Evolutionary conservation across 345 rosid species (phyloP).

Genomic region (Syzygium jambos): DNA sequence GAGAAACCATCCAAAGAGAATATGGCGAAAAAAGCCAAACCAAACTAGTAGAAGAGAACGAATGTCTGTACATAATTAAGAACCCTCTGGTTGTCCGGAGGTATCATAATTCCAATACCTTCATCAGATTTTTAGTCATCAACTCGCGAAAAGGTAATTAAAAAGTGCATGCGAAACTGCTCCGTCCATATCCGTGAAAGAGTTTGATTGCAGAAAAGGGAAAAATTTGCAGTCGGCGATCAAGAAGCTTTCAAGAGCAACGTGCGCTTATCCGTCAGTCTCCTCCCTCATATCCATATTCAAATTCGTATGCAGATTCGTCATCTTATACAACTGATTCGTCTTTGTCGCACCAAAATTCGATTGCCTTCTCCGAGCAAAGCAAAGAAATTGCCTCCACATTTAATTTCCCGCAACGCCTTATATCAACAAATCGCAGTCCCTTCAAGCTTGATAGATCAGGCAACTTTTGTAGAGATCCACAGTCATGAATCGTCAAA

Average conservation of each 20-base stretch:
- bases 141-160: no score
- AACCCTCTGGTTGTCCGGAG: neutral
- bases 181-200: neutral
- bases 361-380: neutral
- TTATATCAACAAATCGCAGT: neutral
- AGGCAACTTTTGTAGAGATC: neutral
- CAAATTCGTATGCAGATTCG: neutral
- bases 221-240: neutral
- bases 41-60: neutral
- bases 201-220: neutral
- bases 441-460: neutral
- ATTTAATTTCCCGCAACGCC: neutral
- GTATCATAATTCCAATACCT: neutral
- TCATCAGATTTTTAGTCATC: neutral
- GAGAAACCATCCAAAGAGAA: no score
- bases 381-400: neutral
- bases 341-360: neutral
- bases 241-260: no score
- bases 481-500: fast-evolving
- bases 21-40: neutral
- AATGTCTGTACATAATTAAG: neutral
- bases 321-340: no score
- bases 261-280: neutral
- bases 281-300: neutral
- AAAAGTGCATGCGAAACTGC: neutral